Evolutionary conservation across 345 rosid genomes (phyloP), one percentile per base, ranked within the genome.

Genomic region (Noccaea caerulescens): DNA sequence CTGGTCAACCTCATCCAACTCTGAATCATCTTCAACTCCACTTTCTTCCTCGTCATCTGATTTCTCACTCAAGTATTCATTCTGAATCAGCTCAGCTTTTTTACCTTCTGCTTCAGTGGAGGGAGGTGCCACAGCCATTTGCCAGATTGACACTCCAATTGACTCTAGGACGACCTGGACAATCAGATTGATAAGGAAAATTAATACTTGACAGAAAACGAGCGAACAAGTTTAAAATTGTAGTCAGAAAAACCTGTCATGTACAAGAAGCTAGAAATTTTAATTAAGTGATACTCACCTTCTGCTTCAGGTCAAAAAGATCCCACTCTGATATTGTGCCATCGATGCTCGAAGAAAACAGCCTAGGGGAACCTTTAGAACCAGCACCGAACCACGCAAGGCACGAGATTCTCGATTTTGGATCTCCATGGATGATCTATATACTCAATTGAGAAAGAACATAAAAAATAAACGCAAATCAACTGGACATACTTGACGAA

Each of bases 281-380:
- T 1, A 39, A 0, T 30, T 13, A 10, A 38, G 57, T 43, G 51
- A 46, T 4, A 69, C 23, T 64, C 44, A 91, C 99, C 97, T 75
- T 75, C 70, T 91, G 96, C 83, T 81, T 85, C 84, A 89, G 72
- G 77, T 88, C 76, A 50, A 83, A 94, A 64, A 88, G 84, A 84
- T 91, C 95, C 93, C 95, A 91, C 66, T 94, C 95, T 0, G 87
- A 89, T 61, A 94, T 80, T 0, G 97, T 80, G 37, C 99, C 97
- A 72, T 94, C 97, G 7, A 94, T 82, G 70, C 93, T 86, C 1
- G 96, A 94, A 1, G 97, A 88, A 68, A 91, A 81, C 81, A 91
- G 63, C 76, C 92, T 81, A 46, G 89, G 86, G 39, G 84, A 77
- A 36, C 82, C 84, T 71, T 78, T 77, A 6, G 87, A 76, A 30